Evolutionary conservation across 805 yeast species (phyloP).

Genomic region (Ogataea minuta): DNA sequence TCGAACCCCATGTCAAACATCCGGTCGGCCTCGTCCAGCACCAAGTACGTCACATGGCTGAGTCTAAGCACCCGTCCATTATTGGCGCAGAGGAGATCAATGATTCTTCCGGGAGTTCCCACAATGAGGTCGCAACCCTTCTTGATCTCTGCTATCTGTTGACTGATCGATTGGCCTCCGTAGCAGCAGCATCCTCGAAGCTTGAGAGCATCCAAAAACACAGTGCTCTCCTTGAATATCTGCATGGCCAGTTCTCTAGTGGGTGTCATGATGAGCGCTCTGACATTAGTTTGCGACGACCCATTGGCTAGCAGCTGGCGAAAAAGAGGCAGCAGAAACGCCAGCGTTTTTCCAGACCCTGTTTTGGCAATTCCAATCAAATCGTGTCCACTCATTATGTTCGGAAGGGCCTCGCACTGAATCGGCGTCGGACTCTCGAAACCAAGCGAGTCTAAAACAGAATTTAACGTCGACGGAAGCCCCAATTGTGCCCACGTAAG

Average conservation of each 20-base stretch:
- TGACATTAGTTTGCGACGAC: constrained; percentile 41
- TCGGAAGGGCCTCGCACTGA: constrained; percentile 88
- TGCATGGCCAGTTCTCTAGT: constrained; percentile 91
- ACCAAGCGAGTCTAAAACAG: constrained; percentile 48
- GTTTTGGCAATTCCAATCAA: constrained; percentile 94
- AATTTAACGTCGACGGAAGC: constrained; percentile 56
- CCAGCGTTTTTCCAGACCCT: constrained; percentile 93
- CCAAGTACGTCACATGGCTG: constrained; percentile 71
- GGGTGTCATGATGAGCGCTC: constrained; percentile 80
- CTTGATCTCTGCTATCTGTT: constrained; percentile 77
- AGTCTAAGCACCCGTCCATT: constrained; percentile 72
- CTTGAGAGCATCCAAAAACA: constrained; percentile 51
- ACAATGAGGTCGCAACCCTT: constrained; percentile 78
- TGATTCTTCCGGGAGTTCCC: constrained; percentile 94
- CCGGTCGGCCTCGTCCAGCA: constrained; percentile 93
- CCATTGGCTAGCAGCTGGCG: constrained; percentile 77
- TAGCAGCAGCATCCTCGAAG: constrained; percentile 74
- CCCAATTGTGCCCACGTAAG: constrained; percentile 81
- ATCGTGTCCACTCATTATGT: constrained; percentile 86
- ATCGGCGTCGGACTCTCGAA: constrained; percentile 78
- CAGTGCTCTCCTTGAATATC: constrained; percentile 62
- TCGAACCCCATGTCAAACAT: constrained; percentile 97
- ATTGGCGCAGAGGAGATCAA: constrained; percentile 83
- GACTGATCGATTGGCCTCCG: constrained; percentile 83
- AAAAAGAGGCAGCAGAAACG: constrained; percentile 80